Conservation (phyloP, 805 yeast genomes). For the Spathaspora girioi region DNA sequence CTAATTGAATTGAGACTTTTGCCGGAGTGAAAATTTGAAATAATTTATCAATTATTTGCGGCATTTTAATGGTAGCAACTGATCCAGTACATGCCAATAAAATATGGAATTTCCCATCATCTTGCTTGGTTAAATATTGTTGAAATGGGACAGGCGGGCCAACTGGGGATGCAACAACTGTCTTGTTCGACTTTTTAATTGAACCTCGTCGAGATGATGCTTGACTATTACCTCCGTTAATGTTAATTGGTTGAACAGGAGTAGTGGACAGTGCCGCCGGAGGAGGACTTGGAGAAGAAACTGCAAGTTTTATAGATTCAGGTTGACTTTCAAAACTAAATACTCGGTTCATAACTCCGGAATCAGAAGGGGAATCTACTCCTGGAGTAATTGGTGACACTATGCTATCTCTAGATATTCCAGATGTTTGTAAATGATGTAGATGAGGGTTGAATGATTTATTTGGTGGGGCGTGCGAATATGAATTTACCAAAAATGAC, state of each 20-base stretch:
- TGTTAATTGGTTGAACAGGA: slow-evolving; percentile 6
- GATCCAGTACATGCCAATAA: slow-evolving; percentile 93
- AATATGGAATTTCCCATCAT: slow-evolving; percentile 84
- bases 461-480: neutral
- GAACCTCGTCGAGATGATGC: slow-evolving; percentile 19
- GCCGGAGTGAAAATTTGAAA: slow-evolving; percentile 69
- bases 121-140: slow-evolving; percentile 65
- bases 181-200: slow-evolving; percentile 41
- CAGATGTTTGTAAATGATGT: slow-evolving; percentile 1
- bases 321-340: slow-evolving; percentile 5
- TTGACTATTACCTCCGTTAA: slow-evolving; percentile 10
- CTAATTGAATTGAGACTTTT: slow-evolving; percentile 77
- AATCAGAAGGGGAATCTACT: neutral
- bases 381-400: slow-evolving; percentile 7
- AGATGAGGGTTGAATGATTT: slow-evolving; percentile 1
- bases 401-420: neutral
- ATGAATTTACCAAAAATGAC: slow-evolving; percentile 3
- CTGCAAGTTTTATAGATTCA: neutral
- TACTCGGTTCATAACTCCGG: neutral
- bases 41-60: slow-evolving; percentile 81
- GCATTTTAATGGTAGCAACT: slow-evolving; percentile 93
- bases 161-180: slow-evolving; percentile 52
- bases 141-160: slow-evolving; percentile 74
- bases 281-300: slow-evolving; percentile 9
- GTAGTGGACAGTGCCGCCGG: slow-evolving; percentile 3